phyloP scores from a whole-genome alignment of 257 asterid species.

The Pogostemon cablin region DNA sequence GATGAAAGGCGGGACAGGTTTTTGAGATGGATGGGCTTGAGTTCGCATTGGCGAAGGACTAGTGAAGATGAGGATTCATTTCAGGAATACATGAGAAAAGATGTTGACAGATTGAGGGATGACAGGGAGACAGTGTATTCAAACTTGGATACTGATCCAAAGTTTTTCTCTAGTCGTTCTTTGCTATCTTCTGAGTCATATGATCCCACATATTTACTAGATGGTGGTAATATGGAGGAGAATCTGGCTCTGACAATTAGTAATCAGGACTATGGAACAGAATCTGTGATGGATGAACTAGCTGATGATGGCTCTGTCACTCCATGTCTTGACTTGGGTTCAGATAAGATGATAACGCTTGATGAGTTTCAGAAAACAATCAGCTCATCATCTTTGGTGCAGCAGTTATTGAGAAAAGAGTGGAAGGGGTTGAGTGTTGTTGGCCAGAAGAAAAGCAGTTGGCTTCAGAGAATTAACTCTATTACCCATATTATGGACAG shows the following conservation, averaged over 20 bases:
- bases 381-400: constrained; percentile 66
- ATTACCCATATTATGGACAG: constrained; percentile 41
- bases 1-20: constrained; percentile 66
- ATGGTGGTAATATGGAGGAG: constrained; percentile 40
- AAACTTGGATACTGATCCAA: constrained; percentile 47
- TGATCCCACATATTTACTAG: constrained; percentile 38
- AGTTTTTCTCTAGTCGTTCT: constrained; percentile 48
- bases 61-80: constrained; percentile 36
- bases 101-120: constrained; percentile 44
- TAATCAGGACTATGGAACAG: constrained; percentile 58
- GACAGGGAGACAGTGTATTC: constrained; percentile 47
- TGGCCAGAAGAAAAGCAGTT: constrained; percentile 56
- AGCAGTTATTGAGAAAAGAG: constrained; percentile 51
- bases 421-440: constrained; percentile 33
- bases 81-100: constrained; percentile 29
- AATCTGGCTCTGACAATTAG: constrained; percentile 42
- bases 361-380: constrained; percentile 68
- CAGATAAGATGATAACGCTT: constrained; percentile 52
- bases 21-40: constrained; percentile 68
- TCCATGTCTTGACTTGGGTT: constrained; percentile 54
- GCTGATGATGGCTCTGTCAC: constrained; percentile 49
- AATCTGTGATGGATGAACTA: constrained; percentile 48
- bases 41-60: constrained; percentile 37
- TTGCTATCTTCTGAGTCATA: constrained; percentile 40
- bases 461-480: constrained; percentile 57